Evolutionary conservation across 257 asterid species (phyloP).

Genomic region (Ehretia macrophylla): DNA sequence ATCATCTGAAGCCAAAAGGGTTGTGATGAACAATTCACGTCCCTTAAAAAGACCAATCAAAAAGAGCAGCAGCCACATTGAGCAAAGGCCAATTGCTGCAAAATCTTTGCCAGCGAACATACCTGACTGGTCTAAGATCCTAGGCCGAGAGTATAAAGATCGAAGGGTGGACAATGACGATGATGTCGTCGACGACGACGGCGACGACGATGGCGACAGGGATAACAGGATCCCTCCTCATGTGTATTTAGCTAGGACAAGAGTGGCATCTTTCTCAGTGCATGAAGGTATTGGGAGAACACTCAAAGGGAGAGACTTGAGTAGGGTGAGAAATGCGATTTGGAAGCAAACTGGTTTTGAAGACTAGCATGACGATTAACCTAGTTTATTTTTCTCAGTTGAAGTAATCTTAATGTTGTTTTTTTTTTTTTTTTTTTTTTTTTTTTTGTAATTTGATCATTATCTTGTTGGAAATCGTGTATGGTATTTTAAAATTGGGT

Average conservation of each 20-base stretch:
- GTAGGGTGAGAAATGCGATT: conserved; percentile 82
- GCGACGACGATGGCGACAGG: conserved; percentile 22
- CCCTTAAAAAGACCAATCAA: conserved; percentile 29
- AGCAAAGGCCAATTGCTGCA: conserved; percentile 1
- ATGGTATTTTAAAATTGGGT: no score
- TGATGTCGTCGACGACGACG: conserved; percentile 20
- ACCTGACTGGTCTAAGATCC: conserved; percentile 80
- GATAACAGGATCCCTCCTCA: conserved; percentile 71
- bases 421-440: no score
- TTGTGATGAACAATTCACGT: conserved; percentile 18
- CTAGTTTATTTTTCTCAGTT: no score
- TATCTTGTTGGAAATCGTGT: no score
- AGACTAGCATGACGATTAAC: background rate
- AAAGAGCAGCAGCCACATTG: conserved; percentile 14
- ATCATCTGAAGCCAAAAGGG: conserved; percentile 24
- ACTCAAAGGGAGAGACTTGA: conserved; percentile 87
- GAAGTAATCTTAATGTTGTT: no score
- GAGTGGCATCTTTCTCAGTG: conserved; percentile 75
- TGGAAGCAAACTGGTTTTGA: conserved; percentile 85
- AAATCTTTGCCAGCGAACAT: conserved; percentile 64
- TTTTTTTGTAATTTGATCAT: no score
- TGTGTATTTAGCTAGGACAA: conserved; percentile 67
- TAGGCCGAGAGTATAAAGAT: conserved; percentile 44
- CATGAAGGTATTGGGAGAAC: conserved; percentile 86
- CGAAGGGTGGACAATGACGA: conserved; percentile 17